A percentile compares a stretch with the other conserved stretches of the same genome.
Conservation (phyloP, 495 filamentous ascomycete genomes). For the Daldinia concentrica region DNA sequence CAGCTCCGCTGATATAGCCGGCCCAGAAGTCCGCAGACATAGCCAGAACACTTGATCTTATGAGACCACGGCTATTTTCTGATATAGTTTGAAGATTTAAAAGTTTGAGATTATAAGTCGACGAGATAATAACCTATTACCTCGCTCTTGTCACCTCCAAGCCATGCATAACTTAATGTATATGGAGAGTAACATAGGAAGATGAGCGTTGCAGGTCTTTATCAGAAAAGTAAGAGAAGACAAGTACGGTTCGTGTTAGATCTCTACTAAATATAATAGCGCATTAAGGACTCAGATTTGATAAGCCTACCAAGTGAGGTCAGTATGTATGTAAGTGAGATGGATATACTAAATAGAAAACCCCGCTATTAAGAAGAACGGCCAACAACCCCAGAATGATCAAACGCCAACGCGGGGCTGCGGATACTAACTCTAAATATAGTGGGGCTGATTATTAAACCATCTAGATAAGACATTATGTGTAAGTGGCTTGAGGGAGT, state of each 20-base stretch:
- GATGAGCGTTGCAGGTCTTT: not conserved
- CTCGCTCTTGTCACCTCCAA: not conserved
- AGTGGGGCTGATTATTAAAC: conserved; percentile 1
- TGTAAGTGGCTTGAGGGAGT: too few relatives aligned
- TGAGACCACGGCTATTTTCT: not conserved
- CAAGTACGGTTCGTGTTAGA: not conserved
- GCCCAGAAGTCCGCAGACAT: conserved; percentile 90
- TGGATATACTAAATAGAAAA: not conserved
- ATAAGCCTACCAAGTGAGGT: not conserved
- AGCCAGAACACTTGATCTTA: conserved; percentile 1
- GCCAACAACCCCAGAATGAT: not conserved
- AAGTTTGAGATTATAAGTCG: not conserved
- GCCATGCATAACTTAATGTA: not conserved
- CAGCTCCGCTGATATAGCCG: conserved; percentile 83
- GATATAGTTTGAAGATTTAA: not conserved
- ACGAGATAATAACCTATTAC: not conserved
- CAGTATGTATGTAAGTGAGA: not conserved
- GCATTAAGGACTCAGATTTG: too few relatives aligned
- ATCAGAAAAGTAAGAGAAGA: not conserved
- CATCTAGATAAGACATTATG: not conserved
- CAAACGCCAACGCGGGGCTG: conserved; percentile 4
- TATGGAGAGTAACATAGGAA: not conserved
- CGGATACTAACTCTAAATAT: conserved; percentile 4
- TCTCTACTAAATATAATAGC: not conserved
- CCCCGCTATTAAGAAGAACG: conserved; percentile 5